Percentiles rank a stretch among this genome's conserved stretches.
phyloP scores from a whole-genome alignment of 1,284 basidiomycete genomes.

The Earliella scabrosa region DNA sequence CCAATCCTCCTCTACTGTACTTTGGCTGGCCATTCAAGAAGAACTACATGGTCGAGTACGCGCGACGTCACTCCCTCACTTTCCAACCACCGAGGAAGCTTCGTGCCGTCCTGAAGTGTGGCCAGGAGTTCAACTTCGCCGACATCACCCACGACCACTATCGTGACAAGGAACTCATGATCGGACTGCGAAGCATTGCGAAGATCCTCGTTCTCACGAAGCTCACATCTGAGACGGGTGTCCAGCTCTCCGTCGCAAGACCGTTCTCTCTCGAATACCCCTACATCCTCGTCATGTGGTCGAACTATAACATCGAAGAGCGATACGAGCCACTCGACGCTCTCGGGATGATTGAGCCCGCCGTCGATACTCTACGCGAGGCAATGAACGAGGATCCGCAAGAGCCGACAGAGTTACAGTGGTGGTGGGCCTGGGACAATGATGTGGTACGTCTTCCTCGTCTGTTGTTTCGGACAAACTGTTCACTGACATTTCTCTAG shows the following conservation, averaged over 20 bases:
- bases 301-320: neutral
- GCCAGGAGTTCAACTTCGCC: neutral
- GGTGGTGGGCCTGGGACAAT: slow-evolving; percentile 4
- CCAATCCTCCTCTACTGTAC: neutral
- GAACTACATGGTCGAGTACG: neutral
- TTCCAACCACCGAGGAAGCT: neutral
- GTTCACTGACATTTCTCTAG: no score
- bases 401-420: neutral
- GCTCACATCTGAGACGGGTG: neutral
- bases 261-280: neutral
- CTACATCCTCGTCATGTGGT: neutral
- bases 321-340: neutral
- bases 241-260: neutral
- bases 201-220: neutral
- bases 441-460: neutral
- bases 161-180: neutral
- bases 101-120: neutral
- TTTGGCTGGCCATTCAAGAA: neutral
- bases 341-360: neutral
- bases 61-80: neutral
- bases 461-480: no score
- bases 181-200: neutral
- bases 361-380: neutral
- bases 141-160: neutral
- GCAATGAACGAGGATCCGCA: neutral